Evolutionary conservation across 768 basidiomycete genomes (phyloP), one percentile per base, ranked within the genome.

Genomic region (Pleurotus giganteus): DNA sequence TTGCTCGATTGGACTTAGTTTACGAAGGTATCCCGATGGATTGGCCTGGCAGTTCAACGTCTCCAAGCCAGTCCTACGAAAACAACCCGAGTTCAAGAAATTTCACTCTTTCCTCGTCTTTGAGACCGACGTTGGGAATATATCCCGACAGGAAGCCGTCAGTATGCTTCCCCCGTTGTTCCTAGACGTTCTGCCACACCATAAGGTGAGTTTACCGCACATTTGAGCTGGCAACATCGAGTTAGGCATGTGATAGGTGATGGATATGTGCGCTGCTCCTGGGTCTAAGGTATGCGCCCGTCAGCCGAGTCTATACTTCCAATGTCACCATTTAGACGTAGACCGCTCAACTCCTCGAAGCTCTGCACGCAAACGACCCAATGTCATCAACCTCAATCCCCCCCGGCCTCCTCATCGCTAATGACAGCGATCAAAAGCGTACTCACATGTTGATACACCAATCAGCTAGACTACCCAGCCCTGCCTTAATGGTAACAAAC

Each of bases 121-220:
- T 59, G 97, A 99, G 73, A 98, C 97, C 0, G 97, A 98, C 74
- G 91, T 95, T 27, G 94, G 97, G 44, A 99, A 99, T 62, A 79
- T 98, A 44, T 96, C 94, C 9, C 77, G 97, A 19, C 95, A 98
- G 69, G 97, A 99, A 70, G 94, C 93, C 15, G 97, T 99, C 55
- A 96, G 93, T 67, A 99, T 99, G 97, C 76, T 99, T n/a, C 97
- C 97, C 4, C 96, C 97, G 0, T 80, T 99, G 2, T 86, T 98
- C 61, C 82, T 99, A 29, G 91, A 94, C 53, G 92, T 98, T n/a
- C 78, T 91, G 63, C 92, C 97, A 0, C 89, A 97, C 66, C 96
- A 98, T 67, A 77, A 74, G 63, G 89, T 85, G 64, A 47, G 78
- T 71, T 54, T 34, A 32, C 9, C 8, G 17, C 26, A n/a, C 15